phyloP scores from a whole-genome alignment of 225 moss, liverwort and hornwort genomes.

The Neckera pumila region DNA sequence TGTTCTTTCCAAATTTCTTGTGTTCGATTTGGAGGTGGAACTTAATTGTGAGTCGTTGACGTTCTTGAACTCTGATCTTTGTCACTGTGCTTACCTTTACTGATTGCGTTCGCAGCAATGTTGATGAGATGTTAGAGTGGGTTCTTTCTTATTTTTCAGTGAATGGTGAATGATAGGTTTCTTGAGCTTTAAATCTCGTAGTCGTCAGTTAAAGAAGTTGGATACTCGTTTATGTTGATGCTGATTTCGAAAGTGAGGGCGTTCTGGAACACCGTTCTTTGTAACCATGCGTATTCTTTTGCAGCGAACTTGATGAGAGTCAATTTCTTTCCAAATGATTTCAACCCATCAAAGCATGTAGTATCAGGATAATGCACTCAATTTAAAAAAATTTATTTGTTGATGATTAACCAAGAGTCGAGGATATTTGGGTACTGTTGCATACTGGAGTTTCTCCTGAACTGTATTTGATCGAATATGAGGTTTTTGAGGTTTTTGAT shows the following conservation, averaged over 20 bases:
- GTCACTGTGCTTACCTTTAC: too few species aligned
- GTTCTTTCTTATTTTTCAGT: neutral
- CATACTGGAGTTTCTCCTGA: neutral
- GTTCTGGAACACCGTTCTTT: neutral
- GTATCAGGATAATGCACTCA: neutral
- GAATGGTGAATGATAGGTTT: neutral
- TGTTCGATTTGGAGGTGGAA: too few species aligned
- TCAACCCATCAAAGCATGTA: neutral
- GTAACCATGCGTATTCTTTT: neutral
- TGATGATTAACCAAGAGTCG: neutral
- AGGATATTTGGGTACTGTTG: neutral
- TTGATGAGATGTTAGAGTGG: neutral
- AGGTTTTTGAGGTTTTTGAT: neutral
- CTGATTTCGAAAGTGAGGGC: neutral
- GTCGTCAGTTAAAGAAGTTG: neutral
- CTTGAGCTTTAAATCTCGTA: neutral
- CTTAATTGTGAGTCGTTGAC: too few species aligned
- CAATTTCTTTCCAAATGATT: neutral
- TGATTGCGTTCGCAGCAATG: neutral
- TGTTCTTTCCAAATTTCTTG: too few species aligned
- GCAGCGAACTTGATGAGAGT: neutral
- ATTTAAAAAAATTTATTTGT: too few species aligned
- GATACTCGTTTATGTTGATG: neutral
- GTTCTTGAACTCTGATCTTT: neutral
- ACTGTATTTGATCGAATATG: neutral